Conservation (phyloP, 441 rosid genomes). For the Euphorbia corollata region DNA sequence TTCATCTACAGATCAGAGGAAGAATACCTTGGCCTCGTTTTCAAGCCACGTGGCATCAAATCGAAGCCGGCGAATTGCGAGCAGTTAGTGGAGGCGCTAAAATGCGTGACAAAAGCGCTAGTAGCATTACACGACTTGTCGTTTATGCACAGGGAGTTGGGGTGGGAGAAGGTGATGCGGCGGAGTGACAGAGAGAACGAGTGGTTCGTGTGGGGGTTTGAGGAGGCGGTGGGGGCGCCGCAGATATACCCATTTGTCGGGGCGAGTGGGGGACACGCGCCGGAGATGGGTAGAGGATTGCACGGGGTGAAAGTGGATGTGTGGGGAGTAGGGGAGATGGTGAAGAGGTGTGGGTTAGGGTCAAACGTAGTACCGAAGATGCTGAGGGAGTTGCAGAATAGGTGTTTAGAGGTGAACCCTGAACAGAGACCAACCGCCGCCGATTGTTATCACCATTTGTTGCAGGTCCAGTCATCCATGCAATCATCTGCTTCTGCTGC, state of each 20-base stretch:
- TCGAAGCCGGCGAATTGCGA: conserved; percentile 52
- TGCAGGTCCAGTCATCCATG: conserved; percentile 74
- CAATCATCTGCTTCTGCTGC: conserved; percentile 31
- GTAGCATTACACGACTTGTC: conserved; percentile 83
- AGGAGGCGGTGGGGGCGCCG: conserved; percentile 66
- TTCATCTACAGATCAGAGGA: conserved; percentile 43
- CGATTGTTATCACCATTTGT: conserved; percentile 84
- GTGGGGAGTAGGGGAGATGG: conserved; percentile 82
- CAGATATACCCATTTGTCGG: conserved; percentile 58
- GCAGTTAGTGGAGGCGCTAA: conserved; percentile 74
- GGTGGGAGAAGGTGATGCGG: conserved; percentile 78
- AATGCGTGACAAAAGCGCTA: conserved; percentile 73
- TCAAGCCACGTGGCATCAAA: conserved; percentile 70
- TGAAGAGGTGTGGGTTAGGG: conserved; percentile 64
- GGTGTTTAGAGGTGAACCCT: conserved; percentile 80
- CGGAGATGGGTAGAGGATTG: conserved; percentile 84
- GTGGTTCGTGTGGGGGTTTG: conserved; percentile 82
- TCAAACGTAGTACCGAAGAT: conserved; percentile 47
- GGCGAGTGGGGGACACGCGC: conserved; percentile 50
- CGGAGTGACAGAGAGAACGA: conserved; percentile 41
- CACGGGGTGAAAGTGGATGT: conserved; percentile 93
- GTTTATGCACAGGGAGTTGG: conserved; percentile 88
- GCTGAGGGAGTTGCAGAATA: conserved; percentile 68
- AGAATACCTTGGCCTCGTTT: conserved; percentile 47
- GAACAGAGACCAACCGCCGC: conserved; percentile 92